Base-by-base conservation (phyloP, 2,329 filamentous ascomycete species). In the Fusarium buxicola region DNA sequence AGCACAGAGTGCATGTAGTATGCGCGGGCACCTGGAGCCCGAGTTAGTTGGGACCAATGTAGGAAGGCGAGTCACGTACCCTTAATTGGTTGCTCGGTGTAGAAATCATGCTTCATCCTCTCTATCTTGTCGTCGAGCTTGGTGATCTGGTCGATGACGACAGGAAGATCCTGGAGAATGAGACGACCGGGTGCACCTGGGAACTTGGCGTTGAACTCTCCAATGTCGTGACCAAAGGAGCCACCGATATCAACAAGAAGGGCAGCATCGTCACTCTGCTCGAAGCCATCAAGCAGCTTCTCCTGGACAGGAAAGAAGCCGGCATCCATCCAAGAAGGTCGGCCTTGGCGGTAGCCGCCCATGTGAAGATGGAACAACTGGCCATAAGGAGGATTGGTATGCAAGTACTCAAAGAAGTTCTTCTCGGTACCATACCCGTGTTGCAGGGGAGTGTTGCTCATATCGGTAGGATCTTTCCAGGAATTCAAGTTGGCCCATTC, bases 91-190 rank as follows among this genome's bases (percentile, higher is more conserved):
- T 84, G 80, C 41, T 78, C 74, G 0, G 72, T 79, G 53, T 78
- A 77, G 53, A 84, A 84, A 58, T 84, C 78, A 55, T 84, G 75
- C 3, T 66, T 68, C 73, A 82, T 76, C 5, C 61, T 53, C 47
- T 74, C 68, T 32, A 80, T 76, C 4, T 48, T 53, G 1, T 18
- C 11, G 34, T 74, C 70, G 0, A 78, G 63, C 3, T 71, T 58
- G 18, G 69, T 54, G 16, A 75, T 73, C 45, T 76, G 68, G 7
- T 53, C 60, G 18, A 79, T 74, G 7, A 84, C 78, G 3, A 73
- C 68, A 0, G 77, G 74, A 7, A 81, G 71, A 58, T 86, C 84
- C 61, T 86, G 81, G 0, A 85, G 70, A 1, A 85, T 68, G 3
- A 84, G 66, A 5, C 75, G 71, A 3, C 82, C 82, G 0, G 77